phyloP scores from a whole-genome alignment of 2,329 filamentous ascomycete genomes.

The Chaetomiaceae sp. region DNA sequence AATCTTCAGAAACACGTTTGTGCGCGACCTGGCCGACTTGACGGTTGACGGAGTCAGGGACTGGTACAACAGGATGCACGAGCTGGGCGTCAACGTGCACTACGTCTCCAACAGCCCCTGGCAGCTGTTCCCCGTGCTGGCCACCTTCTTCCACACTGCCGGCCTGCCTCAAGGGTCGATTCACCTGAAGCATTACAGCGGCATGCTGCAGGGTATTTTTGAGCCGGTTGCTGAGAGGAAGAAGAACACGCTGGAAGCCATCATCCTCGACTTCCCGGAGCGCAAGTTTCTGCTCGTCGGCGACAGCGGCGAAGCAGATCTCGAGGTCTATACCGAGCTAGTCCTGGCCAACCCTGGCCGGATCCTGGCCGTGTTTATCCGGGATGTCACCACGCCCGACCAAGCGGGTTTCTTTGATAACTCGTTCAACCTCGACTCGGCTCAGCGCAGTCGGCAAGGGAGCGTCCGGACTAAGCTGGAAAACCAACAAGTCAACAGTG shows the following conservation, averaged over 20 bases:
- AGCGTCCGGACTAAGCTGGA: conserved; percentile 19
- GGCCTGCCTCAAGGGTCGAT: conserved; percentile 84
- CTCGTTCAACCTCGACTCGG: conserved; percentile 10
- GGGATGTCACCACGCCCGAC: conserved; percentile 84
- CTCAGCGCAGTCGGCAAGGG: conserved; percentile 12
- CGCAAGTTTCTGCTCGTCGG: conserved; percentile 87
- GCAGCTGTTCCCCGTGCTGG: conserved; percentile 90
- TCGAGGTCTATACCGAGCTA: conserved; percentile 97
- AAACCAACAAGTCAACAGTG: conserved; percentile 18
- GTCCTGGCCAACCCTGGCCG: conserved; percentile 77
- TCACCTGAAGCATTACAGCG: conserved; percentile 92
- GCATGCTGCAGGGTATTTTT: conserved; percentile 97
- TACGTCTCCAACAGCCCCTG: conserved; percentile 99
- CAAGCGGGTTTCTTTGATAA: conserved; percentile 71
- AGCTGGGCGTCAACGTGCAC: conserved; percentile 82
- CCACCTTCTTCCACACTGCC: conserved; percentile 75
- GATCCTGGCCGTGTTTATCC: conserved; percentile 84
- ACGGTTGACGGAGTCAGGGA: conserved; percentile 82
- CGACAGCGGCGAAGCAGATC: conserved; percentile 92
- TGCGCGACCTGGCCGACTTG: conserved; percentile 76
- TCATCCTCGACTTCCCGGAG: conserved; percentile 84
- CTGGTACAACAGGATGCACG: conserved; percentile 77
- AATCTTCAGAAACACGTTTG: conserved; percentile 94
- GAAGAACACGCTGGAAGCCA: conserved; percentile 77
- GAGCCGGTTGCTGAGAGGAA: conserved; percentile 96